Evolutionary conservation across 495 filamentous ascomycete genomes (phyloP), one percentile per base, ranked within the genome.

Genomic region (Xylaria grammica): DNA sequence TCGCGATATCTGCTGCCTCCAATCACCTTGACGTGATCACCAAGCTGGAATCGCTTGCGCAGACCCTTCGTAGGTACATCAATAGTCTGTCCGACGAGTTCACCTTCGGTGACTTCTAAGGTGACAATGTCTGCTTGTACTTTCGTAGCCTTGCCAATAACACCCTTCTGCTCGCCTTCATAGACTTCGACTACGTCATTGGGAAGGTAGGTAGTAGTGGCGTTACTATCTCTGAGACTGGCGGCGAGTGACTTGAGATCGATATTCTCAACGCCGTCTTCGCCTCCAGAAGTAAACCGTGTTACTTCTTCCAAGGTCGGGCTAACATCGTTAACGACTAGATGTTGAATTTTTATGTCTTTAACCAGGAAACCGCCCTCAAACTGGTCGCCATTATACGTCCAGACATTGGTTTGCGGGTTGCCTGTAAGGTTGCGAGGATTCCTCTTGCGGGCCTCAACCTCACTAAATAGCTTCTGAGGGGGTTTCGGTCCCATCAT

Each of bases 1-100:
- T 98, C 95, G 59, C 89, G 85, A 74, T 90, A 98, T 57, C 92
- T 89, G 75, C 94, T 97, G 34, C 93, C 94, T 45, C 95, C 94
- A 70, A 97, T 97, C 65, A 97, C 94, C 77, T 97, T 98, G 80
- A 98, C 96, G 73, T 99, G 96, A 72, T 99, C 95, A 80, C 96
- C 96, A 63, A 91, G 86, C 61, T 82, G 87, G 85, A 99, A 99
- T 34, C 89, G 85, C 77, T 99, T 99, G 62, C 96, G 91, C 2
- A 99, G 86, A 42, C 91, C 90, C 75, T 94, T 97, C 49, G 94
- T 88, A 15, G 96, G 94, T 10, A 96, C 93, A 68, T 98, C 95
- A 46, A 98, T 94, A 13, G 79, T 88, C 71, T 96, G 91, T 17
- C 96, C 96, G 45, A 78, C 81, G 27, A 97, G 81, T 19, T 89